phyloP scores from a whole-genome alignment of 176 grass and related monocot species.

The Canna indica region DNA sequence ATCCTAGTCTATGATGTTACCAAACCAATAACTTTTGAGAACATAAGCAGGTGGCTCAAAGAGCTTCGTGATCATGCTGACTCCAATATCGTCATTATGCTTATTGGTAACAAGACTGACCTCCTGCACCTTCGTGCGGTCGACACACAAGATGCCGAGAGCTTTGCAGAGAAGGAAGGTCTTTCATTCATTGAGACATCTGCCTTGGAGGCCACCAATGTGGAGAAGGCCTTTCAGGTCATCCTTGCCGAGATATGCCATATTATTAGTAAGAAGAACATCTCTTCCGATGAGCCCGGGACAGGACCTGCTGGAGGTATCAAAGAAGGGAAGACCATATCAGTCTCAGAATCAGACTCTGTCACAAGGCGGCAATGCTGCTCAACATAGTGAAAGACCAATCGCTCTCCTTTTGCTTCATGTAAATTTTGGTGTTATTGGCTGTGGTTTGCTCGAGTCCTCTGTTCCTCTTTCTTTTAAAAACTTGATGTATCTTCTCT shows the following conservation, averaged over 20 bases:
- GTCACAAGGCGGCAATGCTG: too few species aligned
- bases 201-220: slow-evolving; percentile 61
- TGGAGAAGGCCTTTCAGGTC: slow-evolving; percentile 64
- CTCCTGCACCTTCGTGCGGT: slow-evolving; percentile 44
- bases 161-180: slow-evolving; percentile 60
- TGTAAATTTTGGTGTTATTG: too few species aligned
- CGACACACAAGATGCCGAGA: slow-evolving; percentile 41
- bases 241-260: slow-evolving; percentile 58
- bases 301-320: too few species aligned
- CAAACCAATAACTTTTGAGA: slow-evolving; percentile 60
- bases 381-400: too few species aligned
- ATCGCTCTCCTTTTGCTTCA: too few species aligned
- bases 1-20: slow-evolving; percentile 79
- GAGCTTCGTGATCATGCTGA: slow-evolving; percentile 66
- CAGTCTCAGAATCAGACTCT: too few species aligned
- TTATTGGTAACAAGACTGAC: slow-evolving; percentile 64
- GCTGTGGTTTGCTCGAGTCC: too few species aligned
- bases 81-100: slow-evolving; percentile 73
- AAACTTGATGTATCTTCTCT: too few species aligned
- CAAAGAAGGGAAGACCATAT: too few species aligned
- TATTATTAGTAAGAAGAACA: slow-evolving; percentile 51
- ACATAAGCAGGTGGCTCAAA: slow-evolving; percentile 59
- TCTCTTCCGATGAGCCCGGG: too few species aligned
- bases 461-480: too few species aligned
- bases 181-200: slow-evolving; percentile 72